Conservation (phyloP, 495 filamentous ascomycete species). For the Penicillium nucicola region DNA sequence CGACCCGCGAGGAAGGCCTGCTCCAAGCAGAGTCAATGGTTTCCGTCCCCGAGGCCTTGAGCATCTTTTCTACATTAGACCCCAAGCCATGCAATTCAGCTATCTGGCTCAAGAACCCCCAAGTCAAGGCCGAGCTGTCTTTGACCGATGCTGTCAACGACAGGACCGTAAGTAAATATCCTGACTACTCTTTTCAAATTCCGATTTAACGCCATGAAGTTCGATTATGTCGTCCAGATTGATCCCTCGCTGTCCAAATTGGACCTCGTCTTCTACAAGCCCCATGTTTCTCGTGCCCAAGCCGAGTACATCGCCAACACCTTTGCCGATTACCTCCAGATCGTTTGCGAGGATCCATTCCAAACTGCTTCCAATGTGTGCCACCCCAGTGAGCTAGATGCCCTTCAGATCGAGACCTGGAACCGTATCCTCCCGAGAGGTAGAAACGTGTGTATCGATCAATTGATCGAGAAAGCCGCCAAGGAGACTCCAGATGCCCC, state of each 20-base stretch:
- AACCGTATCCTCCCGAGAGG: slow-evolving; percentile 14
- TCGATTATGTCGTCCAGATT: slow-evolving; percentile 11
- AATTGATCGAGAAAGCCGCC: slow-evolving; percentile 16
- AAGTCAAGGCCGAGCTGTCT: slow-evolving; percentile 5
- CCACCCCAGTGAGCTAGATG: slow-evolving; percentile 10
- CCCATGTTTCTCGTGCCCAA: slow-evolving; percentile 20
- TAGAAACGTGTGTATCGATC: slow-evolving; percentile 22
- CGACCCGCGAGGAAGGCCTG: slow-evolving; percentile 7
- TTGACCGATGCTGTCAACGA: slow-evolving; percentile 5
- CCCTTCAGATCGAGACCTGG: slow-evolving; percentile 21
- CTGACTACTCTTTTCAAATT: not conserved
- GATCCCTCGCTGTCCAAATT: slow-evolving; percentile 11
- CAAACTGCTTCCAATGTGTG: slow-evolving; percentile 7
- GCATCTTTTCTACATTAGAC: slow-evolving; percentile 10
- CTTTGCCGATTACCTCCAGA: slow-evolving; percentile 26
- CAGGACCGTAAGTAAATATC: slow-evolving; percentile 3
- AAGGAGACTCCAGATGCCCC: slow-evolving; percentile 14
- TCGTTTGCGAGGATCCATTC: slow-evolving; percentile 11
- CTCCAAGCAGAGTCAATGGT: slow-evolving; percentile 7
- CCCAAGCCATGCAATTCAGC: slow-evolving; percentile 14
- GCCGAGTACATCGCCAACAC: slow-evolving; percentile 21
- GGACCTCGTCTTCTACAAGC: slow-evolving; percentile 26
- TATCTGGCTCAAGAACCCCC: slow-evolving; percentile 12
- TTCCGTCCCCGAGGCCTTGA: slow-evolving; percentile 8
- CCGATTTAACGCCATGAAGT: not conserved